A percentile compares a stretch with the other conserved stretches of the same genome.
Evolutionary conservation across 257 asterid genomes (phyloP).

Genomic region (Solanum corneliomulleri): DNA sequence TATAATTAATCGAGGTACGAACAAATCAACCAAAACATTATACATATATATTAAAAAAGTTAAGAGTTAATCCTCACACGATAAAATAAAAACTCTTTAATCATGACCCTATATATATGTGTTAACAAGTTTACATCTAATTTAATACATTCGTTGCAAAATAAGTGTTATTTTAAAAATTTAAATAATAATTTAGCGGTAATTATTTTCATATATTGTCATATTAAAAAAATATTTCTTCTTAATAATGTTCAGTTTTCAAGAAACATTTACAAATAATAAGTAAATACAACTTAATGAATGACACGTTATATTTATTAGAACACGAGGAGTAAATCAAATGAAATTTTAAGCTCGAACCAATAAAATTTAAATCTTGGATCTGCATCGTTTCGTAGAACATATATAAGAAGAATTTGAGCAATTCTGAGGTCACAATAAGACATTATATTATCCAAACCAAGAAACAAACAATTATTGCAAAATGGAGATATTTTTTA

Average conservation of each 20-base stretch:
- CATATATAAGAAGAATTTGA: neutral
- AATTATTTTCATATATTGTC: too few species aligned
- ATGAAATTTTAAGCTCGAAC: neutral
- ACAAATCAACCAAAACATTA: neutral
- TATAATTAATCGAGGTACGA: neutral
- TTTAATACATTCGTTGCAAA: neutral
- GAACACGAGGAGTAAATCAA: neutral
- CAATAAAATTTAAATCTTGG: neutral
- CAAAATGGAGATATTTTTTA: neutral
- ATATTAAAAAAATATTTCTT: neutral
- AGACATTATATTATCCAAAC: neutral
- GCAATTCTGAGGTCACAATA: neutral
- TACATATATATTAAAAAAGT: neutral
- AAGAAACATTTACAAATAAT: neutral
- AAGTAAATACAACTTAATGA: neutral
- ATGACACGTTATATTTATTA: neutral
- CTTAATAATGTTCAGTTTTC: neutral
- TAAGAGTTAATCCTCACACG: neutral
- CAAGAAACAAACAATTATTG: neutral
- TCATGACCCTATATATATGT: neutral
- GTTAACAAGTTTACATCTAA: neutral
- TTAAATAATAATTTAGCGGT: too few species aligned
- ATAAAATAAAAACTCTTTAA: neutral
- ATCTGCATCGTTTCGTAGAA: rapidly evolving
- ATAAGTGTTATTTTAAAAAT: neutral